phyloP scores from a whole-genome alignment of 1,139 yeast species.

The Suhomyces panamericanus region DNA sequence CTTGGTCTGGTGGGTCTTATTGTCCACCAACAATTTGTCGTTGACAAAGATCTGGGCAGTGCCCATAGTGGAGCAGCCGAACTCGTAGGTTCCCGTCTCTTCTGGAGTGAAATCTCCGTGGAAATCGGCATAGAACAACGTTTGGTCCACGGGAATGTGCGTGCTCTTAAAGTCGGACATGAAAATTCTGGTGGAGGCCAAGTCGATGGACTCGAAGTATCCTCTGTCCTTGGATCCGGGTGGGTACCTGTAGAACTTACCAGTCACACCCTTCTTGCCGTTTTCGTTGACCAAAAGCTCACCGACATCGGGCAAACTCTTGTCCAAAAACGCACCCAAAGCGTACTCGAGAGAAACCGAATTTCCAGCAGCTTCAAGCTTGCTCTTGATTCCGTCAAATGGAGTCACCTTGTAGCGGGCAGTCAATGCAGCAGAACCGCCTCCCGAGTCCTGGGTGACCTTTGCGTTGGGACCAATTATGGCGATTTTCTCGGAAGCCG shows the following conservation, averaged over 20 bases:
- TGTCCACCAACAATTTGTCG: slow-evolving; percentile 54
- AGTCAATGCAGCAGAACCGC: slow-evolving; percentile 52
- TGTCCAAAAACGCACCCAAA: slow-evolving; percentile 35
- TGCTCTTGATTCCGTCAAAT: slow-evolving; percentile 37
- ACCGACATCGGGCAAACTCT: slow-evolving; percentile 33
- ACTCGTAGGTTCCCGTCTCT: slow-evolving; percentile 47
- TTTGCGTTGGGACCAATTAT: slow-evolving; percentile 56
- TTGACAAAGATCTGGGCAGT: slow-evolving; percentile 55
- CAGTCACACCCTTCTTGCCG: slow-evolving; percentile 42
- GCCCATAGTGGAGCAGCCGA: slow-evolving; percentile 54
- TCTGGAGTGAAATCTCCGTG: slow-evolving; percentile 47
- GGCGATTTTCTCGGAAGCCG: slow-evolving; percentile 35
- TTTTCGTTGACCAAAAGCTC: slow-evolving; percentile 19
- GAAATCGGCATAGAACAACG: slow-evolving; percentile 45
- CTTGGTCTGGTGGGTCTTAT: slow-evolving; percentile 49
- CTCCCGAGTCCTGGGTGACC: slow-evolving; percentile 46
- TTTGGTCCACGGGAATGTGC: slow-evolving; percentile 24
- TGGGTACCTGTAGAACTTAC: slow-evolving; percentile 37
- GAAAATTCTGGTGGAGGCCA: slow-evolving; percentile 38
- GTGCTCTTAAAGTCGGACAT: slow-evolving; percentile 49
- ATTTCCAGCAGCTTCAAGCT: slow-evolving; percentile 15
- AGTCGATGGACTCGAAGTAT: slow-evolving; percentile 35
- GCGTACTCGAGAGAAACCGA: slow-evolving; percentile 23
- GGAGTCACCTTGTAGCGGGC: slow-evolving; percentile 51
- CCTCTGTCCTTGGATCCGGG: slow-evolving; percentile 37